These are phyloP conservation scores for Aspergillus sojae DNA, from an alignment of 2,329 filamentous ascomycete species.

Conservation along the genomic window DNA sequence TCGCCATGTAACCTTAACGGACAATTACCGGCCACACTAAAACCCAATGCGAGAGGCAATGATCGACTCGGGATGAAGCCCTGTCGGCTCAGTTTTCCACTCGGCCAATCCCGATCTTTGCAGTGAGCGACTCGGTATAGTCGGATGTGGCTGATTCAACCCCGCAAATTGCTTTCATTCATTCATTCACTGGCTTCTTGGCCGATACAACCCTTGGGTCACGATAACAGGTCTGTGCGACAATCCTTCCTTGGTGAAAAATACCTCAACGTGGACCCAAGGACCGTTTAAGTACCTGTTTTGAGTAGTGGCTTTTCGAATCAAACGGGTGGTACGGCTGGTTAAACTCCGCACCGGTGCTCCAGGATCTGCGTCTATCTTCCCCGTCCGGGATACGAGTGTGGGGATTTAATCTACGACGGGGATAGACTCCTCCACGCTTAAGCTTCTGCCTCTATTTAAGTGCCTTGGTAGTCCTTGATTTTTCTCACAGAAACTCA, in stretches of 20 bases:
- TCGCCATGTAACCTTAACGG: background rate
- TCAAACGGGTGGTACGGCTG: background rate
- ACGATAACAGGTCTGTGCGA: background rate
- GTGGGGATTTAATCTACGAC: conserved; percentile 5
- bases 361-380: conserved; percentile 14
- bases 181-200: background rate
- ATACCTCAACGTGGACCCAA: conserved; percentile 2
- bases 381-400: conserved; percentile 16
- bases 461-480: background rate
- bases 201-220: conserved; percentile 1
- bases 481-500: background rate
- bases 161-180: background rate
- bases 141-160: background rate
- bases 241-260: background rate
- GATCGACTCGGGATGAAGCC: background rate
- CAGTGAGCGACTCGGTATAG: background rate
- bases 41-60: background rate
- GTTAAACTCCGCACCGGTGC: conserved; percentile 1
- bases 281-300: background rate
- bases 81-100: background rate
- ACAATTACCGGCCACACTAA: background rate
- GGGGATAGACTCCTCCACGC: background rate
- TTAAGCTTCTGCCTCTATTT: background rate
- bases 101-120: background rate
- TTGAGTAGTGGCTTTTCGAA: background rate